Percentiles rank a stretch among this genome's conserved stretches.
Evolutionary conservation across 2,329 filamentous ascomycete genomes (phyloP).

Genomic region (Cryoendolithus antarcticus): DNA sequence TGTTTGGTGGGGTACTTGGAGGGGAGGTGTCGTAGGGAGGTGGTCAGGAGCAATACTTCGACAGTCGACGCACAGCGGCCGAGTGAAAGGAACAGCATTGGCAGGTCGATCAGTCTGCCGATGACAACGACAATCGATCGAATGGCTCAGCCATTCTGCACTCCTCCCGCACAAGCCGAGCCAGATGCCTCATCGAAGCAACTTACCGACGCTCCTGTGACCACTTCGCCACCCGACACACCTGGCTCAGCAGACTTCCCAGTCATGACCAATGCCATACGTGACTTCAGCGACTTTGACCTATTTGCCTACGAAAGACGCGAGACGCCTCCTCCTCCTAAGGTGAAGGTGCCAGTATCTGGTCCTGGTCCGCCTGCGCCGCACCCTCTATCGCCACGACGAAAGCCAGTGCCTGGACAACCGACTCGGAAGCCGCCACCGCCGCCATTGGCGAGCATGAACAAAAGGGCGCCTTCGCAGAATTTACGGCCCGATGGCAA

Average conservation of each 20-base stretch:
- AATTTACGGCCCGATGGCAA: background rate
- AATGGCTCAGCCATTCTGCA: background rate
- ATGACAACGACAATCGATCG: background rate
- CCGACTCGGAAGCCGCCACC: slow-evolving; percentile 22
- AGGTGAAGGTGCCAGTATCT: slow-evolving; percentile 1
- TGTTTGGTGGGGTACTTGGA: slow-evolving; percentile 41
- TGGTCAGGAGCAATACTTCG: slow-evolving; percentile 1
- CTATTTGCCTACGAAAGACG: slow-evolving; percentile 11
- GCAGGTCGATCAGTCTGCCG: slow-evolving; percentile 1
- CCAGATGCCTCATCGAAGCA: slow-evolving; percentile 5
- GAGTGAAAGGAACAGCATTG: background rate
- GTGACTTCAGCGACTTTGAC: slow-evolving; percentile 16
- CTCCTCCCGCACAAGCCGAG: background rate
- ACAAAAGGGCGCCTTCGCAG: slow-evolving; percentile 7
- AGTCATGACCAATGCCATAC: slow-evolving; percentile 8
- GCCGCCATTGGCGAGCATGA: slow-evolving; percentile 15
- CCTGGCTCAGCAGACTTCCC: slow-evolving; percentile 1
- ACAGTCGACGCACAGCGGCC: background rate
- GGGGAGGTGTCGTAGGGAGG: slow-evolving; percentile 14
- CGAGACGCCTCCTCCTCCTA: slow-evolving; percentile 13
- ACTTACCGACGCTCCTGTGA: slow-evolving; percentile 12
- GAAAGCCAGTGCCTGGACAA: slow-evolving; percentile 16
- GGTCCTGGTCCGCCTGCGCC: slow-evolving; percentile 5
- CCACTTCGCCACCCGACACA: slow-evolving; percentile 15
- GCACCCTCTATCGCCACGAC: slow-evolving; percentile 6